A percentile compares a stretch with the other conserved stretches of the same genome.
Conservation (phyloP, 352 stramenopile species). For the Phytophthora europaea region DNA sequence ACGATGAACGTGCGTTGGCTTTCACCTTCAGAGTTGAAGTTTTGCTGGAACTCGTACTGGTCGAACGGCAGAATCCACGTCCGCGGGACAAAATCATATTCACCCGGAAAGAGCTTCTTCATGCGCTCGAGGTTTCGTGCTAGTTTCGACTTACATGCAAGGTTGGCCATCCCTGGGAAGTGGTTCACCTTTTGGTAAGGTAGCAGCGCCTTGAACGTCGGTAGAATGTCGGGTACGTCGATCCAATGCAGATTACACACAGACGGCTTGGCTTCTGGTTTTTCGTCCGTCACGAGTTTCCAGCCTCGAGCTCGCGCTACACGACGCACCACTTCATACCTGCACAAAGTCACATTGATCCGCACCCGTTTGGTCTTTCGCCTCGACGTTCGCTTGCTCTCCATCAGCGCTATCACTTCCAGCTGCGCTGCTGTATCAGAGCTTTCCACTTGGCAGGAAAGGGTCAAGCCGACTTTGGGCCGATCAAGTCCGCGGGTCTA, state of each 20-base stretch:
- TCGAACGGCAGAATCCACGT: constrained; percentile 98
- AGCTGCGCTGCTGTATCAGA: not conserved
- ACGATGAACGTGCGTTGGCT: constrained; percentile 96
- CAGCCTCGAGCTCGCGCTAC: constrained; percentile 81
- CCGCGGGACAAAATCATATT: constrained; percentile 96
- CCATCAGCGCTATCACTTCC: constrained; percentile 15
- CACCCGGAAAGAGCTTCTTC: constrained; percentile 94
- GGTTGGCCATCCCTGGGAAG: constrained; percentile 96
- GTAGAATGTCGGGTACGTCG: constrained; percentile 93
- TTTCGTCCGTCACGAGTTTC: constrained; percentile 79
- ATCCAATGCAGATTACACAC: constrained; percentile 96
- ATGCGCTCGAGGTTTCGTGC: constrained; percentile 97
- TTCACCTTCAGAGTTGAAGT: constrained; percentile 93
- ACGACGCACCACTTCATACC: constrained; percentile 88
- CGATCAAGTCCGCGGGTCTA: not conserved
- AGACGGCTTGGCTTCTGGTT: constrained; percentile 67
- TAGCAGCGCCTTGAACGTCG: constrained; percentile 90
- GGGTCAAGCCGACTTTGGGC: not conserved
- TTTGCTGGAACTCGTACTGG: constrained; percentile 91
- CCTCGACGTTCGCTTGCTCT: constrained; percentile 30
- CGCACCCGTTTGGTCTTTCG: constrained; percentile 62
- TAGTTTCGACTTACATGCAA: constrained; percentile 96
- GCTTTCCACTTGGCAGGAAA: not conserved
- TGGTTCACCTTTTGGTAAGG: constrained; percentile 97
- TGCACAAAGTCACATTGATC: constrained; percentile 81